phyloP scores from a whole-genome alignment of 2,329 filamentous ascomycete genomes.

The Capronia coronata region DNA sequence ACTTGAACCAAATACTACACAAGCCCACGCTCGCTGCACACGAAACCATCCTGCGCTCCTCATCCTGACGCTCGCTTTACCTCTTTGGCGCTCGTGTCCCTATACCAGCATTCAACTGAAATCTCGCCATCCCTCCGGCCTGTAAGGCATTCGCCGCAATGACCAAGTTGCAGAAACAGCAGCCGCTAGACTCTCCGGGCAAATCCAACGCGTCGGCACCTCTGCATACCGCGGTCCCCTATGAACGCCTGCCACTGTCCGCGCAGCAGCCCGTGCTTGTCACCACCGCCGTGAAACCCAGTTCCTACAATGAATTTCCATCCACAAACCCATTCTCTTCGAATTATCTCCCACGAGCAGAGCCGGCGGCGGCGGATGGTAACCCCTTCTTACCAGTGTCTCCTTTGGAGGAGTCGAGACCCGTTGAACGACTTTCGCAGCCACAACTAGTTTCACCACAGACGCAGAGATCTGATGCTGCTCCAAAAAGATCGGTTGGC shows the following conservation, averaged over 20 bases:
- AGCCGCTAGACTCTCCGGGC: conserved; percentile 14
- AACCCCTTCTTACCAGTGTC: conserved; percentile 25
- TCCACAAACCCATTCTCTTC: conserved; percentile 23
- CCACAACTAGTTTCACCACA: conserved; percentile 9
- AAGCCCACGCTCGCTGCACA: not conserved
- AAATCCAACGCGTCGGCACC: conserved; percentile 8
- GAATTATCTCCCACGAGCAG: conserved; percentile 12
- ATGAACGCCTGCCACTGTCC: conserved; percentile 20
- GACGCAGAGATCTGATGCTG: conserved; percentile 15
- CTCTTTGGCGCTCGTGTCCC: not conserved
- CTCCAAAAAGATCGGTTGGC: conserved; percentile 15
- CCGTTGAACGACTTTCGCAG: conserved; percentile 7
- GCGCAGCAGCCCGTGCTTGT: conserved; percentile 21
- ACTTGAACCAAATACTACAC: not conserved
- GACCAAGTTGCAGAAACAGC: conserved; percentile 24
- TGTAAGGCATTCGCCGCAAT: conserved; percentile 8
- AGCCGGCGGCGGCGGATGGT: not conserved
- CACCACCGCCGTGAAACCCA: conserved; percentile 15
- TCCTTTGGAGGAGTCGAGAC: conserved; percentile 15
- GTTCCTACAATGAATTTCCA: conserved; percentile 18
- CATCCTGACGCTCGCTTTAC: not conserved
- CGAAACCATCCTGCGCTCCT: not conserved
- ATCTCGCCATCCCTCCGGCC: not conserved
- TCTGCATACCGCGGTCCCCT: conserved; percentile 17
- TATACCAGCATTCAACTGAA: not conserved